These are phyloP conservation scores for Aspergillus puulaauensis DNA, from an alignment of 2,329 filamentous ascomycete genomes.

Conservation along the genomic window DNA sequence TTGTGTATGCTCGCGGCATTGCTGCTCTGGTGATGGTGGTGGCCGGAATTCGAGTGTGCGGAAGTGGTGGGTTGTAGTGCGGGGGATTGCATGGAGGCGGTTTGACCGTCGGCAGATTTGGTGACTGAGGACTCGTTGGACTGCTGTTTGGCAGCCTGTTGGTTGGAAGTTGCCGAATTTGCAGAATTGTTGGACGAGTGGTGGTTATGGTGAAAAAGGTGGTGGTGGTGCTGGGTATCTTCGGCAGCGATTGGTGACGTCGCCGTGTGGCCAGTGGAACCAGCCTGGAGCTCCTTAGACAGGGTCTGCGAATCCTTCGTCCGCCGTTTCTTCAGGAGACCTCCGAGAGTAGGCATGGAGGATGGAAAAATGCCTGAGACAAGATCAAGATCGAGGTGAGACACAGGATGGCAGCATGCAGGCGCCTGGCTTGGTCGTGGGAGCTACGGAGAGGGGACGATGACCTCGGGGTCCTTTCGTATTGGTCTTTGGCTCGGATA, in stretches of 20 bases:
- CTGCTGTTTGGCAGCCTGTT: constrained; percentile 15
- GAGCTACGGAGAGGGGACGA: constrained; percentile 6
- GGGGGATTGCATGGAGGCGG: constrained; percentile 39
- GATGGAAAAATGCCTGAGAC: constrained; percentile 18
- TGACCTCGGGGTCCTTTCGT: constrained; percentile 3
- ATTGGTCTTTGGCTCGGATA: constrained; percentile 12
- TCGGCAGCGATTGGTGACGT: constrained; percentile 52
- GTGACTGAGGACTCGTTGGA: constrained; percentile 20
- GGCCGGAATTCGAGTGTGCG: constrained; percentile 25
- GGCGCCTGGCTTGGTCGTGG: constrained; percentile 15
- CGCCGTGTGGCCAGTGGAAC: constrained; percentile 62
- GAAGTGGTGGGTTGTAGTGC: constrained; percentile 34
- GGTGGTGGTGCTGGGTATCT: constrained; percentile 26
- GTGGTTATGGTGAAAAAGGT: constrained; percentile 26
- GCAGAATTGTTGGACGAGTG: constrained; percentile 13
- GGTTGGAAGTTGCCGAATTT: constrained; percentile 1
- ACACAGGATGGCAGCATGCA: constrained; percentile 26
- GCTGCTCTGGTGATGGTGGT: constrained; percentile 45
- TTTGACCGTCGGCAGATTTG: constrained; percentile 23
- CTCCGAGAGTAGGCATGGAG: constrained; percentile 85
- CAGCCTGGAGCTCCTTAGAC: constrained; percentile 62
- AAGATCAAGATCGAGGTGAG: constrained; percentile 14
- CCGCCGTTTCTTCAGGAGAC: constrained; percentile 95
- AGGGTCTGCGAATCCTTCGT: constrained; percentile 75
- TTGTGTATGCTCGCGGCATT: constrained; percentile 81